Base-by-base conservation (phyloP, 345 rosid genomes). In the Isatis tinctoria region DNA sequence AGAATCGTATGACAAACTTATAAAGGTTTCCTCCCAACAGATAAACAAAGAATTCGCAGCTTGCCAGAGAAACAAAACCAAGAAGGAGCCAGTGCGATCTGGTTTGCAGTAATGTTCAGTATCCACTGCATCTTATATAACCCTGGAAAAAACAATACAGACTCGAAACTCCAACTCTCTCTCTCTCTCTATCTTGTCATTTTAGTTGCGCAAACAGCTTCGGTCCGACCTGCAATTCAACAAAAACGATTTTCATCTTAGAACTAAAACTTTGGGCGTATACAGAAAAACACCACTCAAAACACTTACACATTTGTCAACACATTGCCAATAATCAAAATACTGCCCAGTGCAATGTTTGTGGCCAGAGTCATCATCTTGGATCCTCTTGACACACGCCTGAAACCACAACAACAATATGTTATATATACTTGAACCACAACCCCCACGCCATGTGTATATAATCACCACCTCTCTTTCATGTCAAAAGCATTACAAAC, bases 261-360 rank as follows among this genome's bases (percentile, higher is more conserved):
- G 17, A 47, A 17, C 32, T 37, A 14, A 27, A 35, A 5, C 7
- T 17, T 69, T 28, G 56, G 22, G 41, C 54, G 59, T 32, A 20
- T 27, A 33, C 0, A 13, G 56, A 24, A 11, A 17, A 59, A 2
- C 17, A 12, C 30, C 16, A 4, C 10, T 35, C 58, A 30, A 49
- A n/a, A 10, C 10, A 82, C 96, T 88, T 78, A 88, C 91, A 36
- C 91, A 90, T 84, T 90, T 85, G 83, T 90, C 93, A 41, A 90
- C 60, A 37, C 96, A 90, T 30, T 73, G 83, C 91, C 91, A 90
- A 68, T 85, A 88, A 75, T 90, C 96, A 27, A 90, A 88, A 80
- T 88, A 90, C 67, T 88, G 96, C 41, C 93, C 96, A 3, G 90
- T 90, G 85, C 98, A 93, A 69, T 93, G 98, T 73, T 89, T 93